A percentile compares a stretch with the other conserved stretches of the same genome.
These are phyloP conservation scores for Rhodotorula sp. DNA, from an alignment of 1,284 basidiomycete species.

Conservation along the genomic window DNA sequence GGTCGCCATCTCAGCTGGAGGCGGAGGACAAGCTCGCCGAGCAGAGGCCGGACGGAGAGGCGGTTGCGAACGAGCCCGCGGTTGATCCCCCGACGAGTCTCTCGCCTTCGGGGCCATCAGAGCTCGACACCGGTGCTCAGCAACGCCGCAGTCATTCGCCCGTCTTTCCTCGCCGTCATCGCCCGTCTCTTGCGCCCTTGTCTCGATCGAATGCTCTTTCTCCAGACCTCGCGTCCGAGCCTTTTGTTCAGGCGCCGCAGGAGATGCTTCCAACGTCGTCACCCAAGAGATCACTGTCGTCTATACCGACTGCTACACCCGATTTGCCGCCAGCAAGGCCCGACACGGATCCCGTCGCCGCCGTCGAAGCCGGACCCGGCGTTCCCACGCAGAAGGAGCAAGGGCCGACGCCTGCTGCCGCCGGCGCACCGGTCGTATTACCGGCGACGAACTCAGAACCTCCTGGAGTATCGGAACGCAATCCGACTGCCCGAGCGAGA, in stretches of 20 bases:
- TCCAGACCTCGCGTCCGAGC: background rate
- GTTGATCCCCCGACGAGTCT: rapidly evolving
- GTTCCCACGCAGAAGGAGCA: background rate
- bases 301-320: too few relatives aligned
- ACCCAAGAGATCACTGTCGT: too few relatives aligned
- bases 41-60: background rate
- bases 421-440: background rate
- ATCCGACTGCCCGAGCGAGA: background rate
- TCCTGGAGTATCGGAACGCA: too few relatives aligned
- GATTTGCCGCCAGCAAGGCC: too few relatives aligned
- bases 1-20: too few relatives aligned
- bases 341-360: too few relatives aligned
- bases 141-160: background rate
- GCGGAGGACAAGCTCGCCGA: background rate
- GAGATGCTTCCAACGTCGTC: too few relatives aligned
- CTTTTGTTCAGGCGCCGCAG: background rate
- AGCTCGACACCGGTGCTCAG: background rate
- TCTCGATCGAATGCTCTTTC: background rate
- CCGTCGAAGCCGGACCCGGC: too few relatives aligned
- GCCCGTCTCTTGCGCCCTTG: background rate
- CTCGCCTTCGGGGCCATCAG: background rate
- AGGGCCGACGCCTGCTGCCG: background rate
- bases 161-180: background rate
- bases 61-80: too few relatives aligned
- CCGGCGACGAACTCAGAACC: background rate